Base-by-base conservation (phyloP, 352 stramenopile genomes). In the Phytophthora capsici region DNA sequence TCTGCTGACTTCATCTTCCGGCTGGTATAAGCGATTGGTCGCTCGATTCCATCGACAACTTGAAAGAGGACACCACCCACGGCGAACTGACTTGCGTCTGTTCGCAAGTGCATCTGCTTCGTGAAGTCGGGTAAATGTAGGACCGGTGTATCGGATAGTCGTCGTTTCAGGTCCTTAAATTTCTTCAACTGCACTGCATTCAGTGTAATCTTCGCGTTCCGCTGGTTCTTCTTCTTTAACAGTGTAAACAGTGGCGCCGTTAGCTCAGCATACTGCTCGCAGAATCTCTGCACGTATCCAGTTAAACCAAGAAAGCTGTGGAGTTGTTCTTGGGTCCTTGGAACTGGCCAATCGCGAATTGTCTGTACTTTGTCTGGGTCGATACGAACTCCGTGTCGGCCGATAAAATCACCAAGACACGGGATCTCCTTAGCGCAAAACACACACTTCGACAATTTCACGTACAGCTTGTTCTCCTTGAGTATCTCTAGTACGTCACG, bases 361-460 rank as follows among this genome's bases (percentile, higher is more conserved):
- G 37, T 53, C 7, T 48, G 26, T 1, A 73, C 50, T 44, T 78
- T 78, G 34, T 66, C 37, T 0, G 63, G 60, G 8, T 67, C 65
- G 10, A 68, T 63, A 0, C 54, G 56, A 14, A 71, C 45, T 5
- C 73, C 49, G 12, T 68, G 46, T 0, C 54, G 52, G 0, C 58
- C 59, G 17, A 75, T 45, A 22, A 68, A 78, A 32, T 75, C 63
- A 34, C 59, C 69, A 1, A 78, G 55, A 32, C 59, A 62, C 3
- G 60, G 60, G 26, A 81, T 77, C 16, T 75, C 66, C 17, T 60
- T 25, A 0, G 62, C 52, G 19, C 48, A 69, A 32, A 76, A 73
- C 6, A 57, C 20, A 47, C 65, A 78, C 52, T 76, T 76, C 1
- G 49, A 52, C 25, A 70, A 14, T 12, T 78, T 81, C 28, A 72